Conservation (phyloP, 1,139 yeast species). For the Eremothecium coryli region DNA sequence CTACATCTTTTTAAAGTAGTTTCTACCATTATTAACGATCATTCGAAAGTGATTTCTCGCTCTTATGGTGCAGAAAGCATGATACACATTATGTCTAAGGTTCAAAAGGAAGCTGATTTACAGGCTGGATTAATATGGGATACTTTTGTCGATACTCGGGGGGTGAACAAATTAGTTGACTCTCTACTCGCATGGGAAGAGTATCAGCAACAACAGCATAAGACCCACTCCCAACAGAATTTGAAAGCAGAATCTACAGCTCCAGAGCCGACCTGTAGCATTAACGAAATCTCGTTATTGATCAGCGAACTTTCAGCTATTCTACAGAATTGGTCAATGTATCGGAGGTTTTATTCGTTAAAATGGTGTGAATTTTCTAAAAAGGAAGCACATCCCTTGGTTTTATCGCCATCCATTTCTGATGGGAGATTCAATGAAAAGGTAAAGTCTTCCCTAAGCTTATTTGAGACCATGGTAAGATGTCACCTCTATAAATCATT, state of each 20-base stretch:
- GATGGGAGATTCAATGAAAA: constrained; percentile 58
- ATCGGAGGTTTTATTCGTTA: constrained; percentile 62
- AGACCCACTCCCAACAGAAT: constrained; percentile 1
- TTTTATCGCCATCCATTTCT: constrained; percentile 45
- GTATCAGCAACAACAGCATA: constrained; percentile 6
- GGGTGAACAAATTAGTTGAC: constrained; percentile 45
- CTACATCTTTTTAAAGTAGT: constrained; percentile 76
- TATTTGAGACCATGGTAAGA: constrained; percentile 50
- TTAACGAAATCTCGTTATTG: constrained; percentile 47
- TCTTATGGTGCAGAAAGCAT: constrained; percentile 65
- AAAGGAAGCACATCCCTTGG: constrained; percentile 23
- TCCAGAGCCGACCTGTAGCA: constrained; percentile 28
- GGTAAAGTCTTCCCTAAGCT: constrained; percentile 46
- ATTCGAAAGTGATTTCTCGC: constrained; percentile 63
- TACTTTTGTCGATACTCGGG: constrained; percentile 47
- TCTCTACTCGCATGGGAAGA: constrained; percentile 36
- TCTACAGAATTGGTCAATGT: constrained; percentile 80
- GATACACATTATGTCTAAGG: constrained; percentile 55
- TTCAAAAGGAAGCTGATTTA: constrained; percentile 82
- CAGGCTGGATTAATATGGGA: constrained; percentile 85
- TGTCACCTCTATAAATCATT: constrained; percentile 71
- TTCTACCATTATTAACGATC: constrained; percentile 78
- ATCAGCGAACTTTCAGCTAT: constrained; percentile 66
- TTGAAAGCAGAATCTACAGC: constrained; percentile 2
- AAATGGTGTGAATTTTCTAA: constrained; percentile 46